A percentile compares a stretch with the other conserved stretches of the same genome.
phyloP scores from a whole-genome alignment of 1,284 basidiomycete genomes.

The Bjerkandera adusta region DNA sequence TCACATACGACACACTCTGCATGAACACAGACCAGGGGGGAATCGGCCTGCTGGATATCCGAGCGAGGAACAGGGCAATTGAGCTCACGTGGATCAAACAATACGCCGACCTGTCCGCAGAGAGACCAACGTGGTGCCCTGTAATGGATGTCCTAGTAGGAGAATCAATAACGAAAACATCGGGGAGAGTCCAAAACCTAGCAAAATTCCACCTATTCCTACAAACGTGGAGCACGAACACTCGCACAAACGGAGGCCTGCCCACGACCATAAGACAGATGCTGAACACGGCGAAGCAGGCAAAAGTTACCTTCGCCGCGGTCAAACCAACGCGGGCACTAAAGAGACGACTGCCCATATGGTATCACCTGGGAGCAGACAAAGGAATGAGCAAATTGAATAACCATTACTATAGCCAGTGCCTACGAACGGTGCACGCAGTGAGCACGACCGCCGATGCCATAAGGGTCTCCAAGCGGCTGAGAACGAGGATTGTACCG shows the following conservation, averaged over 20 bases:
- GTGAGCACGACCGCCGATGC: too few species aligned
- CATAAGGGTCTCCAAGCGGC: too few species aligned
- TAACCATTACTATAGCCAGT: too few species aligned
- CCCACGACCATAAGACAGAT: constrained; percentile 5
- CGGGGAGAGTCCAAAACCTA: background rate
- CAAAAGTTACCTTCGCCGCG: constrained; percentile 10
- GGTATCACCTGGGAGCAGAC: constrained; percentile 19
- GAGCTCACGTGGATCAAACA: constrained; percentile 23
- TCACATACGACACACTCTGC: constrained; percentile 11
- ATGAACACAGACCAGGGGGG: constrained; percentile 18
- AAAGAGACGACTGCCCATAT: constrained; percentile 20
- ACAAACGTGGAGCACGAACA: constrained; percentile 17
- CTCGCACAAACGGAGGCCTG: background rate
- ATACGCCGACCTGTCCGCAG: constrained; percentile 14
- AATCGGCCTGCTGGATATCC: constrained; percentile 21
- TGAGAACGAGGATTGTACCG: too few species aligned
- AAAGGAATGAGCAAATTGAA: too few species aligned
- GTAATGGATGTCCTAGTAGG: constrained; percentile 20
- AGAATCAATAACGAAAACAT: background rate
- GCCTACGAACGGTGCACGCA: too few species aligned
- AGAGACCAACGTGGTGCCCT: constrained; percentile 23
- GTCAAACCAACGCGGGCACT: constrained; percentile 13
- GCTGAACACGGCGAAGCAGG: constrained; percentile 6
- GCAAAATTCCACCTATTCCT: constrained; percentile 16
- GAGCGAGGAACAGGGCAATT: constrained; percentile 26